Percentiles rank a stretch among this genome's conserved stretches.
These are phyloP conservation scores for Daedalea quercina DNA, from an alignment of 768 basidiomycete genomes.

Conservation along the genomic window DNA sequence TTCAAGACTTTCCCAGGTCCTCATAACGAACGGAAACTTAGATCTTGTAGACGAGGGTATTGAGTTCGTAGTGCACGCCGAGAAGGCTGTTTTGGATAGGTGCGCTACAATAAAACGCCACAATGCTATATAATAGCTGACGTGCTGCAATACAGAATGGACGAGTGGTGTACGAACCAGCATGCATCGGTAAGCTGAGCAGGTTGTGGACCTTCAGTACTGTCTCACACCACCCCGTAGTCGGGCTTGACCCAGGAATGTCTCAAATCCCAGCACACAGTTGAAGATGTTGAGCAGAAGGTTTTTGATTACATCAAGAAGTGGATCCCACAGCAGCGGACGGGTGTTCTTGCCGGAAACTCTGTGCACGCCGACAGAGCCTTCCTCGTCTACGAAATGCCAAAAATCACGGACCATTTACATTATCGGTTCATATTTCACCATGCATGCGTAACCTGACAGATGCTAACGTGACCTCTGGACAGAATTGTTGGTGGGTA, in stretches of 20 bases:
- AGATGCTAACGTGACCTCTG: slow-evolving; percentile 2
- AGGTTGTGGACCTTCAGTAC: background rate
- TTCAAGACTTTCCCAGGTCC: slow-evolving; percentile 42
- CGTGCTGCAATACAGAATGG: too few relatives aligned
- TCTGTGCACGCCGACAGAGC: slow-evolving; percentile 77
- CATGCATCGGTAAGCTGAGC: slow-evolving; percentile 56
- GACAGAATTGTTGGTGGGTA: slow-evolving; percentile 64
- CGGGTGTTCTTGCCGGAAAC: slow-evolving; percentile 77
- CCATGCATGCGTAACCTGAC: background rate
- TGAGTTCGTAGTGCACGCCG: slow-evolving; percentile 65
- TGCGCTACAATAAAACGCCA: too few relatives aligned
- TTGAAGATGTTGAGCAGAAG: slow-evolving; percentile 47
- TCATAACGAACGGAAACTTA: slow-evolving; percentile 84
- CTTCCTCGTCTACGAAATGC: slow-evolving; percentile 77
- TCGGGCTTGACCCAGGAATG: slow-evolving; percentile 82
- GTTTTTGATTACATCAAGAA: slow-evolving; percentile 76
- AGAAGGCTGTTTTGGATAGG: slow-evolving; percentile 65
- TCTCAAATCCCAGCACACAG: slow-evolving; percentile 59
- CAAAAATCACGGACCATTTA: slow-evolving; percentile 68
- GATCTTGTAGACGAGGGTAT: slow-evolving; percentile 78
- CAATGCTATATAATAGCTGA: too few relatives aligned
- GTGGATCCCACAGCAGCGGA: slow-evolving; percentile 66
- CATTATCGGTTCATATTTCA: slow-evolving; percentile 58
- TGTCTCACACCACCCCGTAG: slow-evolving; percentile 27
- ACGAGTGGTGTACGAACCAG: slow-evolving; percentile 79